Percentiles rank a stretch among this genome's conserved stretches.
Evolutionary conservation across 2,329 filamentous ascomycete species (phyloP).

Genomic region (Chalara sp.): DNA sequence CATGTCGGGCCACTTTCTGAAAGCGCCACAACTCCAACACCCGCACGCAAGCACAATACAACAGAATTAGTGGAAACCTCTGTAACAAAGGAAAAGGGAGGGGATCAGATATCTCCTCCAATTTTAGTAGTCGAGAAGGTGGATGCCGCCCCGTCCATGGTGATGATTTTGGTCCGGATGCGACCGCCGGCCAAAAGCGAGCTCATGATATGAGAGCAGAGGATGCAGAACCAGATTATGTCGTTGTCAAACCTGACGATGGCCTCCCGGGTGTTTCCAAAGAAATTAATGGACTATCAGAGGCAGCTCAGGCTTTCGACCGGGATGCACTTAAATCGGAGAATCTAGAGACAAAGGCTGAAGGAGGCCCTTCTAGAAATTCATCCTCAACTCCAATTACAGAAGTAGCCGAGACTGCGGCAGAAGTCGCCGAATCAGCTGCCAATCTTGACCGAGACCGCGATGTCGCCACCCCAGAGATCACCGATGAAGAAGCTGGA

Average conservation of each 20-base stretch:
- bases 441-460: constrained; percentile 22
- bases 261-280: no score
- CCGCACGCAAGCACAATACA: no score
- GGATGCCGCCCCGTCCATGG: constrained; percentile 27
- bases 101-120: constrained; percentile 10
- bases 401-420: constrained; percentile 19
- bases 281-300: no score
- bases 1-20: no score
- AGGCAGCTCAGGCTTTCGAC: no score
- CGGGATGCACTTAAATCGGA: no score
- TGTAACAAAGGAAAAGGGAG: no score
- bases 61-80: no score
- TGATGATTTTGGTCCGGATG: constrained; percentile 29
- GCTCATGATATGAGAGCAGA: constrained; percentile 26
- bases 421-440: constrained; percentile 22
- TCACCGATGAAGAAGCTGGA: constrained; percentile 26
- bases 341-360: no score
- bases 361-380: no score
- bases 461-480: constrained; percentile 20
- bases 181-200: constrained; percentile 27
- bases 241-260: constrained; percentile 20
- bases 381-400: constrained; percentile 4
- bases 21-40: no score
- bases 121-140: constrained; percentile 28
- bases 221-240: constrained; percentile 29